Evolutionary conservation across 1,139 yeast genomes (phyloP).

Genomic region (Saccharomyces uvarum): DNA sequence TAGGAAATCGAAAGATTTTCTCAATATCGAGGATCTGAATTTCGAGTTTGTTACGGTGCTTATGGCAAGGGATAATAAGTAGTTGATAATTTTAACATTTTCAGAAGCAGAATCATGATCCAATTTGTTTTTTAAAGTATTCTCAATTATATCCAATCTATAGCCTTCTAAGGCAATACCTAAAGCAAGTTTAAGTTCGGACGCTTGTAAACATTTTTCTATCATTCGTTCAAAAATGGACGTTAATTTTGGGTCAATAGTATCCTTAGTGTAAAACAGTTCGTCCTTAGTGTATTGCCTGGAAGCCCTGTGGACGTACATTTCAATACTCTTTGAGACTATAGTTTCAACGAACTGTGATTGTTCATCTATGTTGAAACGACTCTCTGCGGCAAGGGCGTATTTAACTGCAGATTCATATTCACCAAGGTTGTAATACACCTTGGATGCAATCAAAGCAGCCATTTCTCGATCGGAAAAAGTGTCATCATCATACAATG

Average conservation of each 20-base stretch:
- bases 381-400: conserved; percentile 74
- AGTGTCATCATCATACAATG: conserved; percentile 73
- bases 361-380: conserved; percentile 59
- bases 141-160: conserved; percentile 72
- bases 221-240: conserved; percentile 82
- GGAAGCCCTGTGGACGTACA: conserved; percentile 63
- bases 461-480: conserved; percentile 78
- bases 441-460: conserved; percentile 87
- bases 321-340: conserved; percentile 84
- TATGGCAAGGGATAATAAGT: conserved; percentile 70
- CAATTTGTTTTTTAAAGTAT: conserved; percentile 46
- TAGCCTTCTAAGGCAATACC: conserved; percentile 88
- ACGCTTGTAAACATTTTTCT: conserved; percentile 60
- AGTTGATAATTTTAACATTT: conserved; percentile 54
- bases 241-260: conserved; percentile 56
- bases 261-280: conserved; percentile 15
- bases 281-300: conserved; percentile 39
- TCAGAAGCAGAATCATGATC: conserved; percentile 39
- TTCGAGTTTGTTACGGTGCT: conserved; percentile 55
- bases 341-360: conserved; percentile 91
- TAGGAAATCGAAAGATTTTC: conserved; percentile 53
- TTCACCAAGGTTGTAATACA: conserved; percentile 91
- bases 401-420: conserved; percentile 84
- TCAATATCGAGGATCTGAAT: conserved; percentile 60
- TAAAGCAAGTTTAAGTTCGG: conserved; percentile 73